Conservation (phyloP, 192 early-diverging fungal genomes). For the Podila horticola region DNA sequence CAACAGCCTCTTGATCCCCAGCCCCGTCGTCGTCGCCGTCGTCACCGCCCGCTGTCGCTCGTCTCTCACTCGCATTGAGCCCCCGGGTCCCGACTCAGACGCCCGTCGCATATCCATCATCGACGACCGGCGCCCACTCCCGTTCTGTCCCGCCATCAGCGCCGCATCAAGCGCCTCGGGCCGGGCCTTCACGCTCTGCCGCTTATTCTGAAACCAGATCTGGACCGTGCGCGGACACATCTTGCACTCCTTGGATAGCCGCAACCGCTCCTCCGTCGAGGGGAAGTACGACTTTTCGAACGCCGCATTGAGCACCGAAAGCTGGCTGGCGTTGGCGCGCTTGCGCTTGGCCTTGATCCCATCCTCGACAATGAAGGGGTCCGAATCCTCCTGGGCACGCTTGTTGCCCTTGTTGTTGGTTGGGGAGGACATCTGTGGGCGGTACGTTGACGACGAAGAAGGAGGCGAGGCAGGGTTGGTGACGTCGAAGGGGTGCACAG, state of each 20-base stretch:
- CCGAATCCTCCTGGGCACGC: conserved; percentile 20
- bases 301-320: conserved; percentile 78
- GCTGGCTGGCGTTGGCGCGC: conserved; percentile 81
- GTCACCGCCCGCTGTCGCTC: neutral
- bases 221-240: conserved; percentile 95
- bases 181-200: conserved; percentile 79
- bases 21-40: neutral
- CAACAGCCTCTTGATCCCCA: neutral
- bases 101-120: neutral
- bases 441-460: neutral
- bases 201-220: conserved; percentile 98
- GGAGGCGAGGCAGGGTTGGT: no score
- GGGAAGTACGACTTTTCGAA: conserved; percentile 86
- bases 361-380: conserved; percentile 35
- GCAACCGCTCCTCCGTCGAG: conserved; percentile 80
- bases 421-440: no score
- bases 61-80: neutral
- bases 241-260: conserved; percentile 79
- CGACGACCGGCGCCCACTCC: conserved; percentile 18
- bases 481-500: conserved; percentile 43
- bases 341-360: conserved; percentile 79
- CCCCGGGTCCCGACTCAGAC: neutral
- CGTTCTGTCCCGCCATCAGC: conserved; percentile 11
- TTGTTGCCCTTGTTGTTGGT: conserved; percentile 5
- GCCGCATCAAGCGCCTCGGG: conserved; percentile 51